Conservation (phyloP, 345 rosid genomes). For the Salix suchowensis region DNA sequence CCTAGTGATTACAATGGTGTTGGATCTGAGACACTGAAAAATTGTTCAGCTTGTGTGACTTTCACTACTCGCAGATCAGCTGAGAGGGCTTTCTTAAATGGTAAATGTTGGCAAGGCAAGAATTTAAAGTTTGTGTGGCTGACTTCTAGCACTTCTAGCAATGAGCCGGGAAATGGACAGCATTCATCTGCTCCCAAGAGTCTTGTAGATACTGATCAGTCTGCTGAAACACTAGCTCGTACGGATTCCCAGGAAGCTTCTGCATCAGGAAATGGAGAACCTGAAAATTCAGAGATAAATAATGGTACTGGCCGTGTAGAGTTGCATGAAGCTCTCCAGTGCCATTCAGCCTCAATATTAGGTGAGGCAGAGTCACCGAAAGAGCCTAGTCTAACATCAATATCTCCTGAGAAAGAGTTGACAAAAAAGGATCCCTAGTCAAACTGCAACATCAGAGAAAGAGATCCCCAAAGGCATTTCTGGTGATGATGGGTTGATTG, state of each 20-base stretch:
- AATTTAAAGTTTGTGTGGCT: slow-evolving; percentile 65
- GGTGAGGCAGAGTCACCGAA: slow-evolving; percentile 19
- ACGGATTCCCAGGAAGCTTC: slow-evolving; percentile 23
- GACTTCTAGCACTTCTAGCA: slow-evolving; percentile 36
- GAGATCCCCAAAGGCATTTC: slow-evolving; percentile 10
- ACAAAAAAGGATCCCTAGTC: neutral
- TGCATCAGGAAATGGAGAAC: slow-evolving; percentile 34
- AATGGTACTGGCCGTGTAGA: slow-evolving; percentile 17
- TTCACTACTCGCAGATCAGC: slow-evolving; percentile 62
- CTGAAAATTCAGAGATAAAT: slow-evolving; percentile 40
- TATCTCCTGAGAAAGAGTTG: slow-evolving; percentile 12
- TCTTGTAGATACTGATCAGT: slow-evolving; percentile 23
- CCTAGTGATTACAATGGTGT: slow-evolving; percentile 22
- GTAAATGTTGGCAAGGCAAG: slow-evolving; percentile 77
- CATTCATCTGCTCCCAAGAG: slow-evolving; percentile 24
- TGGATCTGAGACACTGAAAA: slow-evolving; percentile 30
- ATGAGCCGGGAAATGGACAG: slow-evolving; percentile 27
- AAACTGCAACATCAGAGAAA: slow-evolving; percentile 9
- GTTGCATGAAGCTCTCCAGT: slow-evolving; percentile 32
- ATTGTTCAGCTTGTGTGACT: slow-evolving; percentile 48
- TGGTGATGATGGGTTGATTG: slow-evolving; percentile 22
- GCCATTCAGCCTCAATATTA: slow-evolving; percentile 22
- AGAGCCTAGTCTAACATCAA: neutral
- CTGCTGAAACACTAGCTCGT: slow-evolving; percentile 27
- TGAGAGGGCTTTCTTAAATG: slow-evolving; percentile 74